Evolutionary conservation across 179 eudicot genomes (phyloP).

Genomic region (Beta corolliflora): DNA sequence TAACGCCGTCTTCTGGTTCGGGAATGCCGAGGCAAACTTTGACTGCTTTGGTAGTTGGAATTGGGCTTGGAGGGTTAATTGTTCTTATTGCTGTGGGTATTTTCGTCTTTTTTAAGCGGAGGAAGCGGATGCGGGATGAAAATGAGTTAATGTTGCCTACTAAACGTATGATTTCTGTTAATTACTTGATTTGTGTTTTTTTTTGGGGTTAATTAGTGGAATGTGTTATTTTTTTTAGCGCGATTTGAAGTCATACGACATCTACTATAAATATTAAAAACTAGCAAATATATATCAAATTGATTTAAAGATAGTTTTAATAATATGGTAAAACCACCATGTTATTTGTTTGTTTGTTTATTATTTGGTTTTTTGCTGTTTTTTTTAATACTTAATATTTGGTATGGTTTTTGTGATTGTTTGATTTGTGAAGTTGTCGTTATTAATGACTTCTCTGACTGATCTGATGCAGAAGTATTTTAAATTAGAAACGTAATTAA

Average conservation of each 20-base stretch:
- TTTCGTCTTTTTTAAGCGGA: conserved; percentile 51
- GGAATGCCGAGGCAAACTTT: conserved; percentile 33
- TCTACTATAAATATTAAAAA: no score
- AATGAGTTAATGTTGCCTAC: conserved; percentile 26
- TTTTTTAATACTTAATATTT: background rate
- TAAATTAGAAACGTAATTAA: background rate
- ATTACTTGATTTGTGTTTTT: background rate
- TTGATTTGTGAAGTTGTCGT: conserved; percentile 9
- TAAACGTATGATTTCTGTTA: conserved; percentile 32
- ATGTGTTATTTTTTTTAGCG: no score
- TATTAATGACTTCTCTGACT: conserved; percentile 9
- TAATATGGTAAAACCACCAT: background rate
- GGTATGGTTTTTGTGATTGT: background rate
- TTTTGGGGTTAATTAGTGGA: no score
- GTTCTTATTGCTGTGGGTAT: conserved; percentile 57
- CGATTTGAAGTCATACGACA: background rate
- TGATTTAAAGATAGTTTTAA: no score
- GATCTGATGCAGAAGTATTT: background rate
- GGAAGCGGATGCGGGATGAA: conserved; percentile 23
- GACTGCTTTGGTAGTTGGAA: conserved; percentile 65
- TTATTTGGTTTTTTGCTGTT: background rate
- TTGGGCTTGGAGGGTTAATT: conserved; percentile 66
- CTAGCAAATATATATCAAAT: no score
- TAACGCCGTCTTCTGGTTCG: conserved; percentile 29
- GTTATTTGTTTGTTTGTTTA: background rate